A percentile compares a stretch with the other conserved stretches of the same genome.
Conservation (phyloP, 768 basidiomycete species). For the Boletellus ananas region DNA sequence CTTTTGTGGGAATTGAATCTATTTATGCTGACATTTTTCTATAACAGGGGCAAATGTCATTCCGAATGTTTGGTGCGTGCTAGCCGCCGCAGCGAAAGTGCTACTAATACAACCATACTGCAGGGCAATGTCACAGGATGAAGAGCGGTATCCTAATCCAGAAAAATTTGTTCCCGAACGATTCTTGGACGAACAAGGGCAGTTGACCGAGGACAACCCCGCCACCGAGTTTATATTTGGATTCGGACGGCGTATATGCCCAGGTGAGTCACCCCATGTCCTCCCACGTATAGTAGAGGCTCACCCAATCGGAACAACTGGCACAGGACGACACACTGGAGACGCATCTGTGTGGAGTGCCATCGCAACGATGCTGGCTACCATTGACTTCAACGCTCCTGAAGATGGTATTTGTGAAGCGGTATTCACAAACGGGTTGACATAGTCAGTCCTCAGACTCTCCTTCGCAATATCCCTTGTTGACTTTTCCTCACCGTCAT, state of each 20-base stretch:
- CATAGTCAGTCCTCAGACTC: background rate
- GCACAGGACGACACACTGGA: background rate
- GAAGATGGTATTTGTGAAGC: background rate
- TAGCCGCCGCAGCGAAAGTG: background rate
- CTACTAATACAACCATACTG: background rate
- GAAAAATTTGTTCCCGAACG: constrained; percentile 12
- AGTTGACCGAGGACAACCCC: constrained; percentile 5
- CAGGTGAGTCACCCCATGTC: background rate
- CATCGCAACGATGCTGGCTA: background rate
- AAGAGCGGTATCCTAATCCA: constrained; percentile 9
- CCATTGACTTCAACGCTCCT: background rate
- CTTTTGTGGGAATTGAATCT: background rate
- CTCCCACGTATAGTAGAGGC: too few relatives aligned
- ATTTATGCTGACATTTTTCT: background rate
- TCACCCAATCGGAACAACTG: too few relatives aligned
- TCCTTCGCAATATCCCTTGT: too few relatives aligned
- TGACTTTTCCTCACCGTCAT: too few relatives aligned
- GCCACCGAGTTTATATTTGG: constrained; percentile 4
- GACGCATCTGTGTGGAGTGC: background rate
- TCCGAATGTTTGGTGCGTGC: constrained; percentile 7
- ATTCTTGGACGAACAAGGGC: constrained; percentile 4
- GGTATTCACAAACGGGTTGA: background rate
- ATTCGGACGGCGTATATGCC: constrained; percentile 8
- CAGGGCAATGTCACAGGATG: constrained; percentile 8
- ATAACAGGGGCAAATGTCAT: constrained; percentile 6